Evolutionary conservation across 2,329 filamentous ascomycete genomes (phyloP).

Genomic region (Ustulina deusta): DNA sequence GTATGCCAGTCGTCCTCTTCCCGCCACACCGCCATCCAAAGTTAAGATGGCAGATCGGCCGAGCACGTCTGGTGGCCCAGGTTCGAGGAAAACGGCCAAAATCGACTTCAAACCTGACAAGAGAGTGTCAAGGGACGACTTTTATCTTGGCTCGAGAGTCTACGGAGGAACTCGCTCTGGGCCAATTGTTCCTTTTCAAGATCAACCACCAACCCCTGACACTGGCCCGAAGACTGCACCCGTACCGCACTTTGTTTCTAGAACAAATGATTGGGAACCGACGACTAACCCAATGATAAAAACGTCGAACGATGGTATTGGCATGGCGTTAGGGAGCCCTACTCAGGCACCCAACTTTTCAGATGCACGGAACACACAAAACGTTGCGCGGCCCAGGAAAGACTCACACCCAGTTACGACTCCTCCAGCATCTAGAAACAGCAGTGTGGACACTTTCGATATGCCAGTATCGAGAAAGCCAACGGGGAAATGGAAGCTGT

Average conservation of each 20-base stretch:
- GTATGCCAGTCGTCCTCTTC: constrained; percentile 46
- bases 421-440: constrained; percentile 44
- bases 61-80: constrained; percentile 56
- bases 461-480: constrained; percentile 58
- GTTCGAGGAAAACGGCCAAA: constrained; percentile 47
- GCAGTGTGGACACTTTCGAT: constrained; percentile 42
- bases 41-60: constrained; percentile 55
- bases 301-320: constrained; percentile 65
- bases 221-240: constrained; percentile 54
- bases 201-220: constrained; percentile 59
- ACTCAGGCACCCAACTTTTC: constrained; percentile 55
- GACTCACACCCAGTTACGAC: constrained; percentile 30
- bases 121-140: constrained; percentile 60
- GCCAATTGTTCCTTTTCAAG: constrained; percentile 57
- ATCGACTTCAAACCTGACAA: constrained; percentile 54
- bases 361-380: constrained; percentile 39
- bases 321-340: constrained; percentile 80
- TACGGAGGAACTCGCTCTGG: constrained; percentile 53
- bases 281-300: constrained; percentile 60
- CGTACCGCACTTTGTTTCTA: constrained; percentile 48
- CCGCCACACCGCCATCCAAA: constrained; percentile 41
- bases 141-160: constrained; percentile 51
- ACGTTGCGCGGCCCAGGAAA: constrained; percentile 35
- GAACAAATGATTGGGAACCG: constrained; percentile 54
- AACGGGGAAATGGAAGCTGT: constrained; percentile 69